These are phyloP conservation scores for Emmonsiellopsis sp. DNA, from an alignment of 2,329 filamentous ascomycete species.

Conservation along the genomic window DNA sequence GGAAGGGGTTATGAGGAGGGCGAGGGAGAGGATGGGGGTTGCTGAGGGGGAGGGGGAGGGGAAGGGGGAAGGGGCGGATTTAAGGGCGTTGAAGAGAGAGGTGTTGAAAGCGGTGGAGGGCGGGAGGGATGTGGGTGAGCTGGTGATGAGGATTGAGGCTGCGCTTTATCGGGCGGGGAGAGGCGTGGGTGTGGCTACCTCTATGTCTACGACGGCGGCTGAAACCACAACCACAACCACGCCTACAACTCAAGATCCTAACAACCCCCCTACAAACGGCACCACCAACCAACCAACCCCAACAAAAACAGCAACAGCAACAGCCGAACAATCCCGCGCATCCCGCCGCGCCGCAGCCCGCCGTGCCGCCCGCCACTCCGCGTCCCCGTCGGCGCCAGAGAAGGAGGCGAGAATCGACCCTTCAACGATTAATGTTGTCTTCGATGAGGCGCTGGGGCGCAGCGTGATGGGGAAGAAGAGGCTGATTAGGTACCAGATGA, in stretches of 20 bases:
- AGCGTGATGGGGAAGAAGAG: conserved; percentile 52
- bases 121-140: conserved; percentile 26
- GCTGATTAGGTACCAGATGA: conserved; percentile 78
- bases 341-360: neutral
- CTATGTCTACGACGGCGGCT: conserved; percentile 9
- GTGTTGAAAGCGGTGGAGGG: conserved; percentile 24
- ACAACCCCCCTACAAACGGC: too few species aligned
- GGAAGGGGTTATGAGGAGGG: conserved; percentile 54
- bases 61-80: conserved; percentile 22
- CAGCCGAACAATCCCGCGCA: neutral
- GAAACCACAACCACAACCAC: neutral
- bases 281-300: too few species aligned
- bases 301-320: neutral
- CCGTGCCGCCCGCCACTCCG: neutral
- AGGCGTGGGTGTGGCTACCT: neutral
- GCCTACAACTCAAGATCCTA: neutral
- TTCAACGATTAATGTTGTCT: conserved; percentile 52
- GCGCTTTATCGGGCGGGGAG: conserved; percentile 31
- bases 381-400: neutral
- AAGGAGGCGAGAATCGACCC: neutral
- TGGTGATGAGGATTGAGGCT: conserved; percentile 35
- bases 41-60: conserved; percentile 17
- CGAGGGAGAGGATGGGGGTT: conserved; percentile 28
- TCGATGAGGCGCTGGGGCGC: conserved; percentile 70
- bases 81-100: conserved; percentile 27